phyloP scores from a whole-genome alignment of 2,329 filamentous ascomycete species.

The Venturia aucupariae region DNA sequence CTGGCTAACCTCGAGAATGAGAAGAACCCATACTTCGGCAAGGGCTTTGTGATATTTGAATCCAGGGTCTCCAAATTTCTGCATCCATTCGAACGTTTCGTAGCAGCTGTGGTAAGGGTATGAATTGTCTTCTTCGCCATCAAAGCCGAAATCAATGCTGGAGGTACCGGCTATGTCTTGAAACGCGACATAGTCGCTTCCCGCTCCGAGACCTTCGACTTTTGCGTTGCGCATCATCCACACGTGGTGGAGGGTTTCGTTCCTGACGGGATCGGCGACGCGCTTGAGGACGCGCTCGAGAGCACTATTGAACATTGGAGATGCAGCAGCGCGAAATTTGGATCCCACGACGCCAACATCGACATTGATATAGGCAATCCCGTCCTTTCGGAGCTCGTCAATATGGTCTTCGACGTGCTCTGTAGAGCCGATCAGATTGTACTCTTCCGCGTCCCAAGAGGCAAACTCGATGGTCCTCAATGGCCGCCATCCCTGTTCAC shows the following conservation, averaged over 20 bases:
- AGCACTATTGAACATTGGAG: conserved; percentile 66
- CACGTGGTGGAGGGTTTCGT: conserved; percentile 61
- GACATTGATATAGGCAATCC: conserved; percentile 83
- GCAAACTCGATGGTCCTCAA: conserved; percentile 93
- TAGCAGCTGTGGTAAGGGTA: conserved; percentile 77
- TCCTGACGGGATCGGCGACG: conserved; percentile 61
- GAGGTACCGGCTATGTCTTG: conserved; percentile 85
- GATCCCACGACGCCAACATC: conserved; percentile 70
- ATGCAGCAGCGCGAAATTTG: conserved; percentile 68
- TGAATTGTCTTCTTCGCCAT: conserved; percentile 40
- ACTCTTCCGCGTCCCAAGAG: conserved; percentile 90
- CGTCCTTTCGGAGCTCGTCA: conserved; percentile 61
- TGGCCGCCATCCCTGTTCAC: conserved; percentile 73
- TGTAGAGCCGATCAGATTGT: conserved; percentile 88
- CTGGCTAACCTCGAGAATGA: conserved; percentile 80
- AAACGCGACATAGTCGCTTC: conserved; percentile 81
- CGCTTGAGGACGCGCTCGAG: conserved; percentile 66
- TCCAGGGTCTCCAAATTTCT: conserved; percentile 66
- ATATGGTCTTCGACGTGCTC: conserved; percentile 87
- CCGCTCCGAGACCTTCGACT: conserved; percentile 53
- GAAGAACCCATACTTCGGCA: conserved; percentile 67
- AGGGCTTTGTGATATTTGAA: conserved; percentile 75
- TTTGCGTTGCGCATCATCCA: conserved; percentile 55
- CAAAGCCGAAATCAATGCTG: conserved; percentile 76
- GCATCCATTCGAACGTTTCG: conserved; percentile 83